Evolutionary conservation across 2,329 filamentous ascomycete genomes (phyloP).

Genomic region (Xylaria sp.): DNA sequence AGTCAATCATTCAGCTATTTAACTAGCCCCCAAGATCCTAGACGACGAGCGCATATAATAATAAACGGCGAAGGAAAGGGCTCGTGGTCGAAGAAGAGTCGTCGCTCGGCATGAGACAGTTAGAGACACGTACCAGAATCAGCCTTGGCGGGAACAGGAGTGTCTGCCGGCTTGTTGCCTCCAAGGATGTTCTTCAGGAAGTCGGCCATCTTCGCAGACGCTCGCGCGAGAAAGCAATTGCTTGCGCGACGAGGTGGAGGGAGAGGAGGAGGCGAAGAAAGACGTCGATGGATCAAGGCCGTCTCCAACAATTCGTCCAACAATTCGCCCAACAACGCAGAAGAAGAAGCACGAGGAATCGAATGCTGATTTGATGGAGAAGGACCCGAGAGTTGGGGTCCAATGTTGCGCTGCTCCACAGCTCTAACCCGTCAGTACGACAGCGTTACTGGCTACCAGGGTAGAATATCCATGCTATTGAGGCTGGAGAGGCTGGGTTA

Average conservation of each 20-base stretch:
- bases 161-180: slow-evolving; percentile 68
- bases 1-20: not conserved
- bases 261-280: slow-evolving; percentile 20
- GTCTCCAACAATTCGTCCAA: slow-evolving; percentile 29
- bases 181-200: slow-evolving; percentile 76
- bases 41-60: not conserved
- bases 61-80: not conserved
- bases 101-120: not conserved
- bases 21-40: not conserved
- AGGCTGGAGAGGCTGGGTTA: slow-evolving; percentile 3
- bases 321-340: slow-evolving; percentile 23
- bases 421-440: not conserved
- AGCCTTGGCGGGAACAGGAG: slow-evolving; percentile 58
- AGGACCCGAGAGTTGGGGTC: slow-evolving; percentile 34
- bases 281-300: slow-evolving; percentile 23
- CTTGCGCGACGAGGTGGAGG: slow-evolving; percentile 38
- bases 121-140: slow-evolving; percentile 69
- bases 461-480: not conserved
- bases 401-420: slow-evolving; percentile 30
- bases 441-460: not conserved
- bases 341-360: slow-evolving; percentile 26
- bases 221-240: slow-evolving; percentile 37
- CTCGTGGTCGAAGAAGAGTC: not conserved
- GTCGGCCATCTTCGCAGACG: slow-evolving; percentile 60
- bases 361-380: slow-evolving; percentile 24